A percentile compares a stretch with the other conserved stretches of the same genome.
Conservation (phyloP, 2,329 filamentous ascomycete genomes). For the Chrysoporthe puriensis region DNA sequence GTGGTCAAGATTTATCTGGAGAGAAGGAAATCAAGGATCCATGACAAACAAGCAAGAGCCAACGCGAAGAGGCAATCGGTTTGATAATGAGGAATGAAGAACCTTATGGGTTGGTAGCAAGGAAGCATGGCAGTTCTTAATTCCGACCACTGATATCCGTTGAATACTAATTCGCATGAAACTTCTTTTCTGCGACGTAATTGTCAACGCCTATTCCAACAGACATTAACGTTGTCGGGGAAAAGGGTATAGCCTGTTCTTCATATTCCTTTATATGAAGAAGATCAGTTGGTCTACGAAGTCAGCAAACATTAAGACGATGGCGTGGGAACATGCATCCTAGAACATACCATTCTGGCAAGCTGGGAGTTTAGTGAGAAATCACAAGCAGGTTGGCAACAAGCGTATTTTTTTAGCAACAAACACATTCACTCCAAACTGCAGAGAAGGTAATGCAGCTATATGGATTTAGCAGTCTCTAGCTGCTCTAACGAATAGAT, state of each 20-base stretch:
- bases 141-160: neutral
- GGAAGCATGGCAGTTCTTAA: neutral
- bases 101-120: neutral
- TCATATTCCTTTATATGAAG: no score
- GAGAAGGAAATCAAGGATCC: constrained; percentile 7
- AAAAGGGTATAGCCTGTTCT: neutral
- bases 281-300: no score
- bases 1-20: constrained; percentile 21
- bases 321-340: no score
- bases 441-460: no score
- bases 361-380: no score
- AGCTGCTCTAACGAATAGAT: no score
- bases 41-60: neutral
- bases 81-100: neutral
- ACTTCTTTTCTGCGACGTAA: neutral
- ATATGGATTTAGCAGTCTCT: no score
- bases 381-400: no score
- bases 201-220: neutral
- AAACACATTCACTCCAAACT: no score
- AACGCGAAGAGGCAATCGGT: neutral
- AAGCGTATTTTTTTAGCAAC: no score
- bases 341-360: no score
- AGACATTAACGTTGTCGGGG: neutral
- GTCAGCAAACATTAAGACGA: no score
- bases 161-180: neutral